Conservation (phyloP, 768 basidiomycete species). For the Pleurotus tuber-regium region DNA sequence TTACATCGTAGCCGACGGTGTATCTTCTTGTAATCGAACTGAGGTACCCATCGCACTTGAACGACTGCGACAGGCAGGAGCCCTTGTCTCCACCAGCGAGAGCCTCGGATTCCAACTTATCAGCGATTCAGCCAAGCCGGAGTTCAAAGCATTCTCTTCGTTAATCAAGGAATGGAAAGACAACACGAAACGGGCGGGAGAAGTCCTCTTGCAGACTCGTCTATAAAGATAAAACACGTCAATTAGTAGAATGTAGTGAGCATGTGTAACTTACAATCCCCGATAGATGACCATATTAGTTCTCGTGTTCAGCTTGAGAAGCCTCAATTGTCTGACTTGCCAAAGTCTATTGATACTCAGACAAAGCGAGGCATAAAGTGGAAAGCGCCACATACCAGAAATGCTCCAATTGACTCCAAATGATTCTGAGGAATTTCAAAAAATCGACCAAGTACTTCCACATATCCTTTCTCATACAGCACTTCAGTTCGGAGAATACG, state of each 20-base stretch:
- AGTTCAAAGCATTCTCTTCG: conserved; percentile 70
- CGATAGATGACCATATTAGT: too few relatives aligned
- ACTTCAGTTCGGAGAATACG: not conserved
- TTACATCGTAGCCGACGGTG: conserved; percentile 79
- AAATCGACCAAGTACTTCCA: not conserved
- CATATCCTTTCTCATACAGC: conserved; percentile 1
- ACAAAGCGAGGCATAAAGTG: not conserved
- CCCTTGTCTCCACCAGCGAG: conserved; percentile 77
- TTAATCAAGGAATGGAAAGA: conserved; percentile 80
- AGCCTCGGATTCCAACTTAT: conserved; percentile 77
- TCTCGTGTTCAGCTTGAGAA: not conserved
- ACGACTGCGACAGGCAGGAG: conserved; percentile 70
- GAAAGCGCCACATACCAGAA: conserved; percentile 1
- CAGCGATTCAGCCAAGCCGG: conserved; percentile 53
- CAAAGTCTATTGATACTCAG: not conserved
- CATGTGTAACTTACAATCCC: too few relatives aligned
- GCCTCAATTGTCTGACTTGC: not conserved
- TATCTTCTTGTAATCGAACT: conserved; percentile 77
- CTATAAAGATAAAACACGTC: too few relatives aligned
- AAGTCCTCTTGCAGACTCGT: conserved; percentile 21
- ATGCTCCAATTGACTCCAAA: not conserved
- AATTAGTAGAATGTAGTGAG: too few relatives aligned
- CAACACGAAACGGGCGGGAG: conserved; percentile 44
- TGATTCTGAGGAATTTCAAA: not conserved
- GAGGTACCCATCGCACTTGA: conserved; percentile 78